Conservation (phyloP, 305 asterid genomes). For the Solanum hybrid region DNA sequence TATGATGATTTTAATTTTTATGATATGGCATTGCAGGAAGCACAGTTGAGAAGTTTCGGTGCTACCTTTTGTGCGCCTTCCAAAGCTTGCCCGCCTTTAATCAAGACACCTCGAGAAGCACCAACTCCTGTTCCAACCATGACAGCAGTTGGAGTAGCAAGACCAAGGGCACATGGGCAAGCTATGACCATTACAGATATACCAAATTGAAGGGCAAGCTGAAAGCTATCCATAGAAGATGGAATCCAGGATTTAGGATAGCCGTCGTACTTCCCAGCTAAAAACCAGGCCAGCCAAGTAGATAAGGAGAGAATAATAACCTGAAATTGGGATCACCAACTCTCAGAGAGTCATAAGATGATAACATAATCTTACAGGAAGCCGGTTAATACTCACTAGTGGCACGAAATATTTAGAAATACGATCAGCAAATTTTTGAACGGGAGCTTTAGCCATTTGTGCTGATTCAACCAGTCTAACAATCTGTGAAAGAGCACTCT, state of each 20-base stretch:
- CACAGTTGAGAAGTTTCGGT: not conserved
- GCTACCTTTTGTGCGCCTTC: constrained; percentile 75
- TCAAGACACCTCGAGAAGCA: constrained; percentile 80
- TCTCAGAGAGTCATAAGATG: not conserved
- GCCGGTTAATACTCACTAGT: constrained; percentile 27
- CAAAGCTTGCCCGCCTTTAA: constrained; percentile 80
- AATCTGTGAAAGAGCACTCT: constrained; percentile 71
- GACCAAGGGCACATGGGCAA: constrained; percentile 89
- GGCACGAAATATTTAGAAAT: constrained; percentile 74
- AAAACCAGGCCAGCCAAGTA: constrained; percentile 81
- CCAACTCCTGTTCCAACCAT: constrained; percentile 94
- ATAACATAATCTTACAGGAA: not conserved
- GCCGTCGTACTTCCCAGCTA: constrained; percentile 46
- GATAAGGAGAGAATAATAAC: constrained; percentile 55
- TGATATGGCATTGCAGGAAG: not conserved
- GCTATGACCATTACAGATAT: constrained; percentile 91
- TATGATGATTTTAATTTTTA: not conserved
- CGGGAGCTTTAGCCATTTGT: constrained; percentile 86
- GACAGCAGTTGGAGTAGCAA: constrained; percentile 88
- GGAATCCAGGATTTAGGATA: constrained; percentile 77
- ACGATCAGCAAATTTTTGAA: constrained; percentile 68
- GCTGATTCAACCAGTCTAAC: constrained; percentile 74
- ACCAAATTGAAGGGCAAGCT: constrained; percentile 80
- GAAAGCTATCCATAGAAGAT: constrained; percentile 65
- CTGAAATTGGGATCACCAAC: constrained; percentile 25